Evolutionary conservation across 148 eudicot species (phyloP), one percentile per base, ranked within the genome.

Genomic region (Silene uniflora): DNA sequence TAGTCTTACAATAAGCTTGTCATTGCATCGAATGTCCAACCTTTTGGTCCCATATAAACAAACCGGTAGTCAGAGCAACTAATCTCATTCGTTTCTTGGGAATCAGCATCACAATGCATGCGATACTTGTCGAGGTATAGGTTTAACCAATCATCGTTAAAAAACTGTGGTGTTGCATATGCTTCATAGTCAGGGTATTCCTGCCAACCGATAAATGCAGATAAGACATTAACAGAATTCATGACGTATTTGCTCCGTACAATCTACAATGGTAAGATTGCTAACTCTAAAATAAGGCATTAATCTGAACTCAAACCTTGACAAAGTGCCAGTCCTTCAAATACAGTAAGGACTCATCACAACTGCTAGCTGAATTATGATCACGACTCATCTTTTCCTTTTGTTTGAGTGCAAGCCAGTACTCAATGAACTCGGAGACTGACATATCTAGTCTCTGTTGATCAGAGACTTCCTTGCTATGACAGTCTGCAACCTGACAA

Each of bases 41-140:
- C 99, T 96, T 96, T 96, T 83, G 98, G 87, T 24, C 99, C 99
- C 97, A 96, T 92, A 88, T 96, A 96, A 72, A 96, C 99, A 84
- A 96, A 96, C 65, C 98, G 99, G 80, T 96, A 96, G 83, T 96
- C 99, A 18, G 99, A 96, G 83, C 97, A 92, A 77, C 83, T 76
- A 80, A 96, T 87, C 65, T 86, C 93, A 77, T 80, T 83, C 75
- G 73, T 86, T 75, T 84, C 89, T 52, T 76, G 84, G 63, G 80
- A 75, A 68, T 86, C 87, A 54, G 87, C 87, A 79, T 87, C 88
- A 70, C 73, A 67, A 74, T 91, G 98, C 91, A 92, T 88, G 22
- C 27, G 87, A 70, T 85, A 92, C 24, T 83, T 78, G 79, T 96
- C 98, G 32, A 92, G 94, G 85, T 92, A 96, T 65, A 92, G 54